phyloP scores from a whole-genome alignment of 1,284 basidiomycete species.

The Cystobasidium slooffiae region DNA sequence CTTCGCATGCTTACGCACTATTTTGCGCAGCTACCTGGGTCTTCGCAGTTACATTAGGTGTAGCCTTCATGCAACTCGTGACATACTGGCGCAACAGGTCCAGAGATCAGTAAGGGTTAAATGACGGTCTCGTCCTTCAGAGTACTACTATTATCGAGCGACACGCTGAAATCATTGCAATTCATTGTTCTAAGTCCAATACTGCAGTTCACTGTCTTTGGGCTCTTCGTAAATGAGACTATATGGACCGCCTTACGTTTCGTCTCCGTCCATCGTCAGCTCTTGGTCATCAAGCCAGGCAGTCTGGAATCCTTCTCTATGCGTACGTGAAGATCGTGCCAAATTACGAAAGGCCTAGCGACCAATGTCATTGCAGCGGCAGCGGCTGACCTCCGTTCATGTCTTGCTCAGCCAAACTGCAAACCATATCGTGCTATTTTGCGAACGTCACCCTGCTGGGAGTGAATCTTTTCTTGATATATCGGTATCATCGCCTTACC shows the following conservation, averaged over 20 bases:
- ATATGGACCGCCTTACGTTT: background rate
- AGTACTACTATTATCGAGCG: too few relatives aligned
- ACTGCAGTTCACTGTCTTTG: background rate
- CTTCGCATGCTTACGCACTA: too few relatives aligned
- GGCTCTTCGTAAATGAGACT: background rate
- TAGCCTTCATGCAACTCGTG: background rate
- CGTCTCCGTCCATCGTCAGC: background rate
- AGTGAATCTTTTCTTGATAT: background rate
- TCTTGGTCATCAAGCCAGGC: background rate
- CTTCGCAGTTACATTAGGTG: background rate
- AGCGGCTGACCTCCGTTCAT: too few relatives aligned
- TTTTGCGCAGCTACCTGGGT: background rate
- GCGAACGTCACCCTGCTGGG: background rate
- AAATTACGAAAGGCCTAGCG: too few relatives aligned
- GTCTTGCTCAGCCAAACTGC: too few relatives aligned
- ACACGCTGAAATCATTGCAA: too few relatives aligned
- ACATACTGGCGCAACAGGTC: background rate
- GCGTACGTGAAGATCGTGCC: too few relatives aligned
- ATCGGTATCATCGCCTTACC: background rate
- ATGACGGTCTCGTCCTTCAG: too few relatives aligned
- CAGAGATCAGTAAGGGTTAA: background rate
- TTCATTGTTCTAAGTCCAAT: background rate
- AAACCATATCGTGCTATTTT: too few relatives aligned
- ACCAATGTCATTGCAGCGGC: too few relatives aligned
- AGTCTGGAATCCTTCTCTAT: background rate